Evolutionary conservation across 257 asterid genomes (phyloP).

Genomic region (Solanum rostratum): DNA sequence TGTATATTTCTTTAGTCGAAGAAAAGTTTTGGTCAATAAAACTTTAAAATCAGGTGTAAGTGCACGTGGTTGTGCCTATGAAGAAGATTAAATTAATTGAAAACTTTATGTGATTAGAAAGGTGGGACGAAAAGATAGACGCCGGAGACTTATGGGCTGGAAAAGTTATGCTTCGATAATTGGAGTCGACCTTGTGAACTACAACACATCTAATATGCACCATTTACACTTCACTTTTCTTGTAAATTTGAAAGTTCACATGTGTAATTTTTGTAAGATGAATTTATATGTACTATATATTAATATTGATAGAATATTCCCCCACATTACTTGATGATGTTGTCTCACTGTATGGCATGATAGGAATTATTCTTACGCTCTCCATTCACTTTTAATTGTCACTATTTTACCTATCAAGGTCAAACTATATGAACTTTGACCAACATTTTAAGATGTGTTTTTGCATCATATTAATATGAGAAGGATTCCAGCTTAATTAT

Average conservation of each 20-base stretch:
- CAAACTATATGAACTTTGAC: too few species aligned
- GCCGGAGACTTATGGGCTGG: neutral
- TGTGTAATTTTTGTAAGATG: neutral
- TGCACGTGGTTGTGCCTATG: conserved; percentile 24
- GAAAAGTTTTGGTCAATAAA: conserved; percentile 8
- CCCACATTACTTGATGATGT: neutral
- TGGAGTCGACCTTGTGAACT: neutral
- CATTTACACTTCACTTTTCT: neutral
- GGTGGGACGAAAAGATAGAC: neutral
- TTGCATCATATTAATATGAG: too few species aligned
- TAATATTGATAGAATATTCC: neutral
- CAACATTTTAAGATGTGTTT: too few species aligned
- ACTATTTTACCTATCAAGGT: too few species aligned
- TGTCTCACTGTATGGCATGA: neutral
- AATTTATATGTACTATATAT: neutral
- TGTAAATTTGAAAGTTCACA: neutral
- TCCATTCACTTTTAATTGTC: too few species aligned
- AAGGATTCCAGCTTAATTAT: too few species aligned
- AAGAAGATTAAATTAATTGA: neutral
- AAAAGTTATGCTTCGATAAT: conserved; percentile 2
- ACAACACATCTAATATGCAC: neutral
- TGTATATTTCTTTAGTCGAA: neutral
- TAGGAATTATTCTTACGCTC: neutral
- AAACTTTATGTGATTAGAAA: neutral
- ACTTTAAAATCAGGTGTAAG: conserved; percentile 7